These are phyloP conservation scores for Endothia cerciana DNA, from an alignment of 2,329 filamentous ascomycete genomes.

Conservation along the genomic window DNA sequence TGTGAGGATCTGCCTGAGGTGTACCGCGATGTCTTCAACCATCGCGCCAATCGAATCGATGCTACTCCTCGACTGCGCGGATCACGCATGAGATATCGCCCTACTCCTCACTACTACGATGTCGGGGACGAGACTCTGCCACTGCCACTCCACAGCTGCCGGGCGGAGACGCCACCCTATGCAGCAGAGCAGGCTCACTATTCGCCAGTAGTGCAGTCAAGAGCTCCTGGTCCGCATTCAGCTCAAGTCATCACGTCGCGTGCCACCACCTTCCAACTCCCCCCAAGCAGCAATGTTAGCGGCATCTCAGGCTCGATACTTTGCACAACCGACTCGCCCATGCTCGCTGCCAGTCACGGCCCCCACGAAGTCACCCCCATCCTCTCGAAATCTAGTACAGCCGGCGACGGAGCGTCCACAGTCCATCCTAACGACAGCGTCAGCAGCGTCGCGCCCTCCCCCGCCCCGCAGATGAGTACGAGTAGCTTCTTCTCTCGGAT, in stretches of 20 bases:
- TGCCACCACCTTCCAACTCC: neutral
- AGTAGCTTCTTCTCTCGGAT: neutral
- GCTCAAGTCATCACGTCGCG: neutral
- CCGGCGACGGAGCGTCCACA: neutral
- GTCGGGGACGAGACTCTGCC: neutral
- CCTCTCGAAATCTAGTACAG: neutral
- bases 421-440: slow-evolving; percentile 19
- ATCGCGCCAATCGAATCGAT: neutral
- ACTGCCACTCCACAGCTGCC: neutral
- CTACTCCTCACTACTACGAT: too few species aligned
- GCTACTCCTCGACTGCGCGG: neutral
- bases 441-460: neutral
- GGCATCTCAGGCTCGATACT: neutral
- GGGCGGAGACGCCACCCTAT: too few species aligned
- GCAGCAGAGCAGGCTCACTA: too few species aligned
- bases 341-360: too few species aligned
- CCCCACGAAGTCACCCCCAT: neutral
- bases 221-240: neutral
- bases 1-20: neutral
- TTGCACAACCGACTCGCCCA: too few species aligned
- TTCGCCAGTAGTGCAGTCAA: too few species aligned
- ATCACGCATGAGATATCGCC: too few species aligned
- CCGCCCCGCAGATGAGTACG: neutral
- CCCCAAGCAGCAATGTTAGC: neutral
- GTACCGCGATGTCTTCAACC: neutral